Conservation (phyloP, 164 flowering plant genomes). For the Umbellularia californica region DNA sequence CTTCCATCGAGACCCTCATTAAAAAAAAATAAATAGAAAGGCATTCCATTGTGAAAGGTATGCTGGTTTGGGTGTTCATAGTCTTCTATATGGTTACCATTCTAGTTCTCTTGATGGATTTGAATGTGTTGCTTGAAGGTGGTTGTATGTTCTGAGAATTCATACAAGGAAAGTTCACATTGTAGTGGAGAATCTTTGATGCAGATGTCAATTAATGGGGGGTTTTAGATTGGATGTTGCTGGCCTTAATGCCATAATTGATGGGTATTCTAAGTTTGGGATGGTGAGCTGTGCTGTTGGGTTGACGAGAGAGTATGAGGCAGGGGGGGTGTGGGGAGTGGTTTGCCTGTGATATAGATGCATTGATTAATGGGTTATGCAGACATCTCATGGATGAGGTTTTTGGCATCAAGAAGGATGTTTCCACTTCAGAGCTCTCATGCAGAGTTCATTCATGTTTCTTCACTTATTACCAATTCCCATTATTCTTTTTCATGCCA, state of each 20-base stretch:
- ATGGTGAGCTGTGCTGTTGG: constrained; percentile 34
- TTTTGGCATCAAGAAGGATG: constrained; percentile 12
- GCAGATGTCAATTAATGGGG: constrained; percentile 30
- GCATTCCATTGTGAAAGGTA: no score
- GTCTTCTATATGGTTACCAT: no score
- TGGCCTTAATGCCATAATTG: constrained; percentile 55
- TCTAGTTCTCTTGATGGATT: no score
- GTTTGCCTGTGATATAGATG: constrained; percentile 58
- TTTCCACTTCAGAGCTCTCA: constrained; percentile 4
- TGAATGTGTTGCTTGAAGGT: no score
- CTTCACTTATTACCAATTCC: not conserved
- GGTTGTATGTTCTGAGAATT: no score
- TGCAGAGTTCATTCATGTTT: no score
- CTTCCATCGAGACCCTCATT: no score
- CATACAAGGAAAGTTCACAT: no score
- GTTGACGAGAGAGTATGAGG: constrained; percentile 43
- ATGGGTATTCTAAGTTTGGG: constrained; percentile 53
- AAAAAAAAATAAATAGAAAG: no score
- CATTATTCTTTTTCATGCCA: constrained; percentile 36
- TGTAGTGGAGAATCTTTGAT: constrained; percentile 40
- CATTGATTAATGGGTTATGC: constrained; percentile 67
- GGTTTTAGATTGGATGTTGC: constrained; percentile 42
- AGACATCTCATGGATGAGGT: constrained; percentile 44
- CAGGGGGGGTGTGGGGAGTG: constrained; percentile 36
- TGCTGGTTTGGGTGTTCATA: no score